Evolutionary conservation across 2,329 filamentous ascomycete species (phyloP).

Genomic region (Cercospora zeae-maydis): DNA sequence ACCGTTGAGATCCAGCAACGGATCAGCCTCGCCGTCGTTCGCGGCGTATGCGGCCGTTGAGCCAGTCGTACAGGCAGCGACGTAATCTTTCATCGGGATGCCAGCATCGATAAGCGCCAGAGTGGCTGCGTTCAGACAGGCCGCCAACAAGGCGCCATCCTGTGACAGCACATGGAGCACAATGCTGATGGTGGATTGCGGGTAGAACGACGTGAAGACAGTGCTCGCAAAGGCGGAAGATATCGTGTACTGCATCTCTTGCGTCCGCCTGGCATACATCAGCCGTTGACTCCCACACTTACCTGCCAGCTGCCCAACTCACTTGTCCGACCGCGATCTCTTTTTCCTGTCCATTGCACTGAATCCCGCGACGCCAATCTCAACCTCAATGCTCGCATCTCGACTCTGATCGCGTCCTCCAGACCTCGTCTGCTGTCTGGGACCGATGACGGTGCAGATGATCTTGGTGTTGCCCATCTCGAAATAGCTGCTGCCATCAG

Average conservation of each 20-base stretch:
- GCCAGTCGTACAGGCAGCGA: conserved; percentile 83
- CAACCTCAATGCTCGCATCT: conserved; percentile 70
- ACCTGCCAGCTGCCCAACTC: conserved; percentile 26
- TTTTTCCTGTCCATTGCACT: conserved; percentile 80
- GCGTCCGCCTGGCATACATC: conserved; percentile 60
- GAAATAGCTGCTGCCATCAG: conserved; percentile 88
- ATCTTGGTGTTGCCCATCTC: conserved; percentile 98
- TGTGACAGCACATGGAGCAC: conserved; percentile 83
- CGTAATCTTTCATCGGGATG: conserved; percentile 90
- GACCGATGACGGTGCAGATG: conserved; percentile 86
- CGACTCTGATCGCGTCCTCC: conserved; percentile 44
- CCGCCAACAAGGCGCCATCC: conserved; percentile 85
- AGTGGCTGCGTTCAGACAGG: conserved; percentile 85
- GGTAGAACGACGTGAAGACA: conserved; percentile 83
- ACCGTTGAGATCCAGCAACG: conserved; percentile 73
- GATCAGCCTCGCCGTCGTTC: conserved; percentile 69
- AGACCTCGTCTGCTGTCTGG: conserved; percentile 63
- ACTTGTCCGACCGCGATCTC: conserved; percentile 74
- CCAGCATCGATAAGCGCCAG: conserved; percentile 92
- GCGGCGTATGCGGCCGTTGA: conserved; percentile 64
- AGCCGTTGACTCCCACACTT: conserved; percentile 13
- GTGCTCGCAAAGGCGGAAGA: conserved; percentile 71
- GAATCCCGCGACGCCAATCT: conserved; percentile 83
- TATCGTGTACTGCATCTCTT: conserved; percentile 77
- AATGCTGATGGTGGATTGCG: conserved; percentile 78